These are phyloP conservation scores for Hagleromyces aurorensis DNA, from an alignment of 805 yeast genomes.

Conservation along the genomic window DNA sequence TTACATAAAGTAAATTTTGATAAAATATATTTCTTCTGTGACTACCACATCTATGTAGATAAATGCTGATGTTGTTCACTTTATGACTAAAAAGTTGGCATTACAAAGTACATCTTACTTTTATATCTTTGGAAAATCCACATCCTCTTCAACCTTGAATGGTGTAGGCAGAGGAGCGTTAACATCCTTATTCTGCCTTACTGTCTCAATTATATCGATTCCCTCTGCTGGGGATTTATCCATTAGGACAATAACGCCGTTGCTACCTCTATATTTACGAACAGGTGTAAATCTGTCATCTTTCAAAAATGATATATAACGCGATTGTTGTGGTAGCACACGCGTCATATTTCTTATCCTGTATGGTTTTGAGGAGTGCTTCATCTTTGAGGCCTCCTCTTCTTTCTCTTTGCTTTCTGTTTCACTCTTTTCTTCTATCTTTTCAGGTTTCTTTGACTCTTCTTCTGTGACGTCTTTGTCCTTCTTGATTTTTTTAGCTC, in stretches of 20 bases:
- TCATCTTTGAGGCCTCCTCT: constrained; percentile 34
- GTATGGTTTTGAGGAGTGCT: constrained; percentile 57
- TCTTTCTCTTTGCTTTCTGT: constrained; percentile 19
- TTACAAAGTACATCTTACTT: not conserved
- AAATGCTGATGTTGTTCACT: not conserved
- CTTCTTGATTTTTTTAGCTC: constrained; percentile 63
- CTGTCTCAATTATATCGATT: constrained; percentile 65
- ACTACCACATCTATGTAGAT: constrained; percentile 1
- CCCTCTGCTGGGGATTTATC: constrained; percentile 58
- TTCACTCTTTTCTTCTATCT: constrained; percentile 22
- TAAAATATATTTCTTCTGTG: not conserved
- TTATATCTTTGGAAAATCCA: constrained; percentile 17
- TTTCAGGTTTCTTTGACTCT: constrained; percentile 22
- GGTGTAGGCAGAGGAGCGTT: constrained; percentile 52
- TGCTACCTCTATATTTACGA: constrained; percentile 59
- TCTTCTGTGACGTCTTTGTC: constrained; percentile 40
- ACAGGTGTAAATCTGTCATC: constrained; percentile 76
- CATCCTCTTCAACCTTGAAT: constrained; percentile 27
- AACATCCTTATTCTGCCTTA: constrained; percentile 65
- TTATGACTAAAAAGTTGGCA: constrained; percentile 1
- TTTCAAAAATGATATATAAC: constrained; percentile 68
- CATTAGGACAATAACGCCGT: constrained; percentile 64
- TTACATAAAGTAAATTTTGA: too few species aligned
- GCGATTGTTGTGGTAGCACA: constrained; percentile 82
- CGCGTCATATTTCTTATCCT: constrained; percentile 73